Evolutionary conservation across 148 eudicot species (phyloP), one percentile per base, ranked within the genome.

Genomic region (Nepenthes gracilis): DNA sequence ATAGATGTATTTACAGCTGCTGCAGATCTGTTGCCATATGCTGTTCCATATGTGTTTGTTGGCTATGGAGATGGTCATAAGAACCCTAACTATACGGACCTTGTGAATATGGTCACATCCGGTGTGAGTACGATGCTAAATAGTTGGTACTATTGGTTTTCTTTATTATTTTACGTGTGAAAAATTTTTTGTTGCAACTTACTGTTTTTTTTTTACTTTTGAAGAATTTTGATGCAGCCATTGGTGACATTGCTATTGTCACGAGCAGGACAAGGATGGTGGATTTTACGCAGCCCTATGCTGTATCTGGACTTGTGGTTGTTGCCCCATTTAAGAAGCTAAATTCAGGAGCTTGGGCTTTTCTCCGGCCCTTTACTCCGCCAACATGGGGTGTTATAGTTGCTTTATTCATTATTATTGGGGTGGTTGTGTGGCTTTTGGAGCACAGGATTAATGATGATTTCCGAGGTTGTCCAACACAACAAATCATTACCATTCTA

Each of bases 391-490:
- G 70, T 15, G 87, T 88, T 40, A 84, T 79, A 48, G 92, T 90
- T 62, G 73, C 79, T 57, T 84, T 78, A 35, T 88, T 93, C 71
- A 68, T 93, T 60, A 43, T 72, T 68, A 76, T 93, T 54, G 99
- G 99, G 47, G 75, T 78, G 36, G 95, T 93, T 15, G 87, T 93
- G 63, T 93, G 99, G 99, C 79, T 86, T 72, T 65, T 93, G 74
- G 99, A 93, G 83, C 99, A 93, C 75, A 68, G 96, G 60, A 72
- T 70, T 38, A 93, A 93, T 67, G 92, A 93, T 23, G 96, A 93
- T 65, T 93, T 93, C 66, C 76, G 99, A 63, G 99, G 99, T 47
- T 55, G 96, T 5, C 96, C 99, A 9, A 77, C 72, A 52, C 65
- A 74, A 67, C 99, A 93, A 66, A 68, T 78, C 59, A 86, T 84